phyloP scores from a whole-genome alignment of 768 basidiomycete species.

The Boletus patriciae region DNA sequence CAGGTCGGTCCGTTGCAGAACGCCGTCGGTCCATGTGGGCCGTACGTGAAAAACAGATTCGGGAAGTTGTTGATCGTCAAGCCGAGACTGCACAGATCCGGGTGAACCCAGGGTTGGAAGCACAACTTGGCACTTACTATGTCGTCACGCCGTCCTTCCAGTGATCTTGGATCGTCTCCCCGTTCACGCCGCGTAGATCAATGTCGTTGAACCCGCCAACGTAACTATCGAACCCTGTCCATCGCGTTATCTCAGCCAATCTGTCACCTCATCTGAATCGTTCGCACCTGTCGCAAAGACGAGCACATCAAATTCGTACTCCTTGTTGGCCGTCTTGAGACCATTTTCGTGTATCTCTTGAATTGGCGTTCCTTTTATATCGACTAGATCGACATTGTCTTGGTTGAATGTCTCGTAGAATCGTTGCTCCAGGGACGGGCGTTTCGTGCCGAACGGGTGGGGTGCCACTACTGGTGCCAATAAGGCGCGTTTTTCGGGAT shows the following conservation, averaged over 20 bases:
- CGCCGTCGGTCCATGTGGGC: conserved; percentile 14
- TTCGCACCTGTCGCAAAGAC: conserved; percentile 18
- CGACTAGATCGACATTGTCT: conserved; percentile 18
- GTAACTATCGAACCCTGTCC: conserved; percentile 13
- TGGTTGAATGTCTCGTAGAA: conserved; percentile 18
- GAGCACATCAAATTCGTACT: conserved; percentile 15
- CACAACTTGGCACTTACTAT: conserved; percentile 4
- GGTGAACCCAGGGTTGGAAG: neutral
- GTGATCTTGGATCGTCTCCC: conserved; percentile 14
- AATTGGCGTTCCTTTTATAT: conserved; percentile 7
- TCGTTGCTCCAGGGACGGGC: conserved; percentile 6
- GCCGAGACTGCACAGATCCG: conserved; percentile 7
- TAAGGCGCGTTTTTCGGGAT: conserved; percentile 11
- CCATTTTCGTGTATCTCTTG: conserved; percentile 10
- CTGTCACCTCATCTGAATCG: neutral
- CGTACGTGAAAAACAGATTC: conserved; percentile 10
- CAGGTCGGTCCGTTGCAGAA: conserved; percentile 13
- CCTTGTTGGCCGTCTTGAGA: conserved; percentile 3
- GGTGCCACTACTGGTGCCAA: conserved; percentile 14
- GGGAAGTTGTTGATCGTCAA: conserved; percentile 18
- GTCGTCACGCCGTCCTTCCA: conserved; percentile 15
- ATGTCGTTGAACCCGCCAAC: conserved; percentile 5
- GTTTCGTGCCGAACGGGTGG: conserved; percentile 12
- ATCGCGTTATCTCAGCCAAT: neutral
- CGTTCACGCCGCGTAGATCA: conserved; percentile 14